Conservation (phyloP, 2,329 filamentous ascomycete species). For the Annulohypoxylon truncatum region DNA sequence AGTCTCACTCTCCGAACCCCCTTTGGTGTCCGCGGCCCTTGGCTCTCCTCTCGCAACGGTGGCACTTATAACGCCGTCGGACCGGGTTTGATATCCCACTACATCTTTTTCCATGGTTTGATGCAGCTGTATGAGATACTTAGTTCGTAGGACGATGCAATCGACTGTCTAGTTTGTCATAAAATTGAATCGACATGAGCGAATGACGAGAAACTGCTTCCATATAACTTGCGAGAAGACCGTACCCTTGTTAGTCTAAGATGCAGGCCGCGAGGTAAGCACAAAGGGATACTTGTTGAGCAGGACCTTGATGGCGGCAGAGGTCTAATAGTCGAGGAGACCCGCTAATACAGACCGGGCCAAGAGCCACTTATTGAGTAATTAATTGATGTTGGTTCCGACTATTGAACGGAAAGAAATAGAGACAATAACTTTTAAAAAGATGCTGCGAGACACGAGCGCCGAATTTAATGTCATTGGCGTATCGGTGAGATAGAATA, state of each 20-base stretch:
- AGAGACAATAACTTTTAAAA: not conserved
- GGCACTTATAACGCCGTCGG: slow-evolving; percentile 9
- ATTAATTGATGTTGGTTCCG: not conserved
- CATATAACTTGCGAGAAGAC: slow-evolving; percentile 13
- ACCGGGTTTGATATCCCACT: slow-evolving; percentile 3
- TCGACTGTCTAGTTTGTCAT: not conserved
- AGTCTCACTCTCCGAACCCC: slow-evolving; percentile 1
- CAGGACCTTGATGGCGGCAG: slow-evolving; percentile 35
- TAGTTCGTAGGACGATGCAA: not conserved
- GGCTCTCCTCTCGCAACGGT: not conserved
- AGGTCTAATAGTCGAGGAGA: slow-evolving; percentile 5
- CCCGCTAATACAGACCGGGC: slow-evolving; percentile 12
- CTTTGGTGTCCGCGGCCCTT: slow-evolving; percentile 2
- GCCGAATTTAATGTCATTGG: slow-evolving; percentile 5
- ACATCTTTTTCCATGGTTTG: slow-evolving; percentile 29
- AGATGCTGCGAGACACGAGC: not conserved
- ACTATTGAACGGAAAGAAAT: not conserved
- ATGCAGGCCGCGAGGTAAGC: not conserved
- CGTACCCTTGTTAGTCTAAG: not conserved
- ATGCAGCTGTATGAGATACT: not conserved
- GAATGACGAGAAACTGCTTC: slow-evolving; percentile 2
- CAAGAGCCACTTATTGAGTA: slow-evolving; percentile 13
- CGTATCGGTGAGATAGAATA: slow-evolving; percentile 4
- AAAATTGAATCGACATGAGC: not conserved
- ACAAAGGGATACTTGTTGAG: not conserved